Percentiles rank a stretch among this genome's conserved stretches.
Conservation (phyloP, 179 eudicot species). For the Gypsophila paniculata region DNA sequence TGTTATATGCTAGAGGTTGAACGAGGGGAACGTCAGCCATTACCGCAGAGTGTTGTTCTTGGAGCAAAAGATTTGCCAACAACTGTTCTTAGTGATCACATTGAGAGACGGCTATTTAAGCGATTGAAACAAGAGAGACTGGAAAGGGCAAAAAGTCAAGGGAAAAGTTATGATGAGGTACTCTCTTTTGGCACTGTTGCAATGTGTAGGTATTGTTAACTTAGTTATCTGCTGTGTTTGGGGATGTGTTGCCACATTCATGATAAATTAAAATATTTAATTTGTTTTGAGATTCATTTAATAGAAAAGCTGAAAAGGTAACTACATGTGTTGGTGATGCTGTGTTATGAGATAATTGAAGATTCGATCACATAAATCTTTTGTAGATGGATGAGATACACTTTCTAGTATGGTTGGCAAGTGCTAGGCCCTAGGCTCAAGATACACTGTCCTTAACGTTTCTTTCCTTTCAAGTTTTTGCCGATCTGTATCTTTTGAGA, state of each 20-base stretch:
- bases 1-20: constrained; percentile 86
- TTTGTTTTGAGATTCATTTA: neutral
- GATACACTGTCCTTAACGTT: neutral
- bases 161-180: constrained; percentile 94
- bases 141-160: constrained; percentile 73
- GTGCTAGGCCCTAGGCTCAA: neutral
- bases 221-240: neutral
- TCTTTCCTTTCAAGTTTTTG: neutral
- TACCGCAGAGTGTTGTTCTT: constrained; percentile 95
- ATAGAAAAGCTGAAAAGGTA: neutral
- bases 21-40: constrained; percentile 74
- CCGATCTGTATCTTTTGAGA: neutral
- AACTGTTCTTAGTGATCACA: constrained; percentile 92
- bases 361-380: neutral
- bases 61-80: constrained; percentile 97
- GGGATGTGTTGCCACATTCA: constrained; percentile 3
- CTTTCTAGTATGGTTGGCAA: neutral
- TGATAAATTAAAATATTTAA: neutral
- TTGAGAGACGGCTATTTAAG: constrained; percentile 67
- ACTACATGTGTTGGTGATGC: neutral
- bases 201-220: no score
- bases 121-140: constrained; percentile 69
- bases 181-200: constrained; percentile 15
- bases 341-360: neutral
- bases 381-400: neutral